Conservation (phyloP, 495 filamentous ascomycete species). For the Penicilliopsis zonata region DNA sequence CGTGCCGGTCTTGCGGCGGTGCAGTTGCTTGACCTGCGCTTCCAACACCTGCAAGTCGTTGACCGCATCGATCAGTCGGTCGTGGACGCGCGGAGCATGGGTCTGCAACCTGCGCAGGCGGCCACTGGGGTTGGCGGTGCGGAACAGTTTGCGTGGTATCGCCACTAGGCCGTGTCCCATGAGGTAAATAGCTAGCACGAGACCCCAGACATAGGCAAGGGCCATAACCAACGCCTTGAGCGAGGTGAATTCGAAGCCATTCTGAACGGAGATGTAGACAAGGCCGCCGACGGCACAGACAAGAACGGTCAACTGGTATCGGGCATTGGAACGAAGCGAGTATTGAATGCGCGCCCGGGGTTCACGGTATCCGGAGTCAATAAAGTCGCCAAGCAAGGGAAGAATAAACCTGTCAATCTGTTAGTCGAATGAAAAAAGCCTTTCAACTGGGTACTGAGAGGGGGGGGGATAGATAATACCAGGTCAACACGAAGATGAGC, state of each 20-base stretch:
- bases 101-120: conserved; percentile 62
- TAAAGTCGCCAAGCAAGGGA: conserved; percentile 83
- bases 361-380: conserved; percentile 85
- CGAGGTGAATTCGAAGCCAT: conserved; percentile 51
- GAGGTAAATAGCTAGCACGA: conserved; percentile 82
- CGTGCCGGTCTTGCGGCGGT: conserved; percentile 71
- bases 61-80: conserved; percentile 77
- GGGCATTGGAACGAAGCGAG: conserved; percentile 72
- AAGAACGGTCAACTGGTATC: conserved; percentile 74
- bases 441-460: background rate
- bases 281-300: conserved; percentile 57
- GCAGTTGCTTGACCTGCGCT: conserved; percentile 62
- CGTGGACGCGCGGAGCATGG: conserved; percentile 70
- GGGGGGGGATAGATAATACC: conserved; percentile 37
- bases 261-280: conserved; percentile 72
- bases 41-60: conserved; percentile 73
- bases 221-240: conserved; percentile 83
- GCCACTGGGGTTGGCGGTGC: conserved; percentile 59
- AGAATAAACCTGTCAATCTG: conserved; percentile 61
- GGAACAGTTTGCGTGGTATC: conserved; percentile 69
- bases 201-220: conserved; percentile 84
- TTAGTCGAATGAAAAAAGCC: too few species aligned
- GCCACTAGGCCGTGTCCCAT: conserved; percentile 96
- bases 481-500: conserved; percentile 90
- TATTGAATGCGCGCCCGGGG: conserved; percentile 68